Evolutionary conservation across 805 yeast genomes (phyloP), one percentile per base, ranked within the genome.

Genomic region (Cyberlindnera mississippiensis): DNA sequence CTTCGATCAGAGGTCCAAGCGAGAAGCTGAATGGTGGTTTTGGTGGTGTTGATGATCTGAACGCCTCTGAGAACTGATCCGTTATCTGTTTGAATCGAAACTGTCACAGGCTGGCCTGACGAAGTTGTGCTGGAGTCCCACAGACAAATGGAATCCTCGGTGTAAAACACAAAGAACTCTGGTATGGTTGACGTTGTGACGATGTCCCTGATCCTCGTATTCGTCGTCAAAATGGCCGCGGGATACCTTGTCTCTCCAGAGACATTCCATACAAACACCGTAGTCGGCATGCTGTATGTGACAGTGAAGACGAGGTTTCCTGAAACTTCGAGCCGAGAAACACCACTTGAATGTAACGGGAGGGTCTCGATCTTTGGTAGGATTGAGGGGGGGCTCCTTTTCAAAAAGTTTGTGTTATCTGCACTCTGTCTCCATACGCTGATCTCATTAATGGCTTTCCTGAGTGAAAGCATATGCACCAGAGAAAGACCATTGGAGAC

Each of bases 191-290:
- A 37, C 9, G 33, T 11, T 7, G 44, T 35, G 9, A 29, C 11
- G 14, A 51, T 32, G 14, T 43, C 50, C 22, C 19, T 40, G 13
- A 51, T 37, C 22, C 16, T 35, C 8, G 38, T 32, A 18, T 48
- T 49, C 1, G 48, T 43, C 4, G 44, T 35, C 4, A 52, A 32
- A 4, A 42, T 19, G n/a, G 29, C 45, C 4, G 17, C 9, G 14
- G 51, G 49, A 10, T 7, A 4, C 14, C 13, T 18, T 13, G 15
- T 28, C 4, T 35, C 18, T 13, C 17, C 13, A 10, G 22, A 32
- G 9, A 38, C 2, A 13, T 33, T 27, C 55, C 53, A 52, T 3
- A 51, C 29, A 33, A 51, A 50, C 3, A 46, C 38, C 2, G 53
- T 33, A 6, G 50, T 38, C 1, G 55, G 55, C 53, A 50, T 48